phyloP scores from a whole-genome alignment of 73 alveolate genomes.

The Paramecium sonneborni region DNA sequence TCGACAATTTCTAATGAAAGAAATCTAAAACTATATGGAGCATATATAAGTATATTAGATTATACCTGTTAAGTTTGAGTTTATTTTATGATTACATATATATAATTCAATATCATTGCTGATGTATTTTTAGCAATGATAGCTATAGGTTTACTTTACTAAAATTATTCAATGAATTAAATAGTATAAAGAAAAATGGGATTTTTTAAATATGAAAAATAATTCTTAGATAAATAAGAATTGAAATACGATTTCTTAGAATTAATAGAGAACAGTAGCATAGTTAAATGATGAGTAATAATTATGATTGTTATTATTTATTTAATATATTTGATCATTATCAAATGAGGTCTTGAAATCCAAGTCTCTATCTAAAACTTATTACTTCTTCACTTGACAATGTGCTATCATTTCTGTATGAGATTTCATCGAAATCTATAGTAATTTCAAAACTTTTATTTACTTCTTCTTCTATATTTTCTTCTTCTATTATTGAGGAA shows the following conservation, averaged over 20 bases:
- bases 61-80: not conserved
- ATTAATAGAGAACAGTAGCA: not conserved
- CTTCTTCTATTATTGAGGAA: constrained; percentile 42
- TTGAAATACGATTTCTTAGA: not conserved
- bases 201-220: not conserved
- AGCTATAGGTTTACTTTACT: not conserved
- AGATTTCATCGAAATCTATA: constrained; percentile 13
- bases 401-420: constrained; percentile 32
- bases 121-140: not conserved
- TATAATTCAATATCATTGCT: not conserved
- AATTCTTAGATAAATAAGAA: not conserved
- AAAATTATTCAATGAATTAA: not conserved
- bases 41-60: not conserved
- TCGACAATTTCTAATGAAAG: not conserved
- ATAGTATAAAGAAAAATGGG: not conserved
- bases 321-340: not conserved
- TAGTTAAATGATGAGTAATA: not conserved
- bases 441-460: not conserved
- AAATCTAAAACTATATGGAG: not conserved
- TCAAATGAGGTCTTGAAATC: constrained; percentile 31
- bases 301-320: not conserved
- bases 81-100: not conserved
- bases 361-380: not conserved
- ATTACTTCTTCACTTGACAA: constrained; percentile 26
- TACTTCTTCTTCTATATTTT: constrained; percentile 47